Evolutionary conservation across 257 asterid species (phyloP).

Genomic region (Galeopsis tetrahit): DNA sequence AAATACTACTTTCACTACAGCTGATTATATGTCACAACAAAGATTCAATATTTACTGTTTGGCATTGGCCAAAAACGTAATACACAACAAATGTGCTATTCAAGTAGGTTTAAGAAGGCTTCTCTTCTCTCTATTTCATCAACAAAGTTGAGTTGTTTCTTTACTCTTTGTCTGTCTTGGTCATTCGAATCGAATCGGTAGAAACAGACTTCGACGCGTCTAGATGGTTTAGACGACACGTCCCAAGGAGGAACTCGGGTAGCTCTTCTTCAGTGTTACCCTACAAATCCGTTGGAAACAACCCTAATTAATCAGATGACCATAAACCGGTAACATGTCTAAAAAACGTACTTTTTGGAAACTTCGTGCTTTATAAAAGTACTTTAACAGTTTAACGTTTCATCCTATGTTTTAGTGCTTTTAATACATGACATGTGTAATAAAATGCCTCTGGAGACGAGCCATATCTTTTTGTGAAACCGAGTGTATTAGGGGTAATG

Average conservation of each 20-base stretch:
- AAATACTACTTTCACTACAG: not conserved
- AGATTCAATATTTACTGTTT: not conserved
- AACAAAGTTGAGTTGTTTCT: not conserved
- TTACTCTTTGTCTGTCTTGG: conserved; percentile 15
- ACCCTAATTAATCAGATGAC: not conserved
- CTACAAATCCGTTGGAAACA: conserved; percentile 37
- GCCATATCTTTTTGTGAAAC: no score
- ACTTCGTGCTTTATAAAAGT: no score
- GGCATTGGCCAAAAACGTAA: not conserved
- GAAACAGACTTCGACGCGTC: conserved; percentile 58
- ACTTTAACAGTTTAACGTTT: no score
- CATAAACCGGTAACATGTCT: not conserved
- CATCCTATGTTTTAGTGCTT: no score
- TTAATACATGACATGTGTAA: no score
- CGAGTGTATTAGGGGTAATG: not conserved
- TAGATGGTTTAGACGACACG: conserved; percentile 70
- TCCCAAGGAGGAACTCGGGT: conserved; percentile 75
- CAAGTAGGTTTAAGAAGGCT: not conserved
- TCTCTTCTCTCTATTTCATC: conserved; percentile 20
- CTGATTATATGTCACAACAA: not conserved
- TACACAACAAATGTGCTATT: not conserved
- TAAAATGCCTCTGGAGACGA: not conserved
- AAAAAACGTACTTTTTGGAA: not conserved
- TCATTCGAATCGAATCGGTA: conserved; percentile 45
- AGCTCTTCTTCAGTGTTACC: conserved; percentile 70